phyloP scores from a whole-genome alignment of 345 rosid genomes.

The Arabis hirsuta region DNA sequence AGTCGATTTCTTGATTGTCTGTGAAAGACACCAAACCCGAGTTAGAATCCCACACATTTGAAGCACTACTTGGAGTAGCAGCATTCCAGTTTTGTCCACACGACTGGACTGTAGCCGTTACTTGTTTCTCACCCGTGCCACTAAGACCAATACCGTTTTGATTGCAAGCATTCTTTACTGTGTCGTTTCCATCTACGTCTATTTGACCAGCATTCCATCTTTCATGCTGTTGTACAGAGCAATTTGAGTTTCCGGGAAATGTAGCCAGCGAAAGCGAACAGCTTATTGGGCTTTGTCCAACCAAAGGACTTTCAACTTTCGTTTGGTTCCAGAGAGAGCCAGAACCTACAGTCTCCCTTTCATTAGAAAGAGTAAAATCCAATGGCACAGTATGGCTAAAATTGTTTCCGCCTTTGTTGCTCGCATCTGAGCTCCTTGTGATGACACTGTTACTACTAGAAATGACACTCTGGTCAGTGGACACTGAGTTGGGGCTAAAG shows the following conservation, averaged over 20 bases:
- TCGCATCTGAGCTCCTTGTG: slow-evolving; percentile 42
- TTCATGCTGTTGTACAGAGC: slow-evolving; percentile 33
- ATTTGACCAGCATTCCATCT: slow-evolving; percentile 35
- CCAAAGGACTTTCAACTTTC: slow-evolving; percentile 45
- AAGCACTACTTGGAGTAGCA: slow-evolving; percentile 44
- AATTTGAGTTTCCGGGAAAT: slow-evolving; percentile 44
- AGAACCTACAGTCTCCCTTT: slow-evolving; percentile 40
- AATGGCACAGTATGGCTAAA: slow-evolving; percentile 45
- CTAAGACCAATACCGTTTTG: slow-evolving; percentile 23
- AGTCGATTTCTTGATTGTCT: slow-evolving; percentile 56
- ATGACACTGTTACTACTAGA: slow-evolving; percentile 46
- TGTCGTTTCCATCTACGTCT: slow-evolving; percentile 40
- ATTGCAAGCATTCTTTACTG: slow-evolving; percentile 29
- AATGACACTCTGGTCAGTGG: slow-evolving; percentile 44
- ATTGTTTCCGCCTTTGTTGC: slow-evolving; percentile 44
- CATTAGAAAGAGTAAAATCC: slow-evolving; percentile 45
- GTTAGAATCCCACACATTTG: slow-evolving; percentile 49
- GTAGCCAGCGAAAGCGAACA: slow-evolving; percentile 52
- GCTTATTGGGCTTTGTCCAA: slow-evolving; percentile 49
- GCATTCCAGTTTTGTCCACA: slow-evolving; percentile 54
- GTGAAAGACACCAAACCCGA: slow-evolving; percentile 48
- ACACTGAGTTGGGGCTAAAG: slow-evolving; percentile 45
- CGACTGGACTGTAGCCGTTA: slow-evolving; percentile 53
- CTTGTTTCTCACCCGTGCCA: slow-evolving; percentile 35
- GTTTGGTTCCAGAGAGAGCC: slow-evolving; percentile 41